These are phyloP conservation scores for Yamadazyma friedrichii DNA, from an alignment of 1,139 yeast species.

Conservation along the genomic window DNA sequence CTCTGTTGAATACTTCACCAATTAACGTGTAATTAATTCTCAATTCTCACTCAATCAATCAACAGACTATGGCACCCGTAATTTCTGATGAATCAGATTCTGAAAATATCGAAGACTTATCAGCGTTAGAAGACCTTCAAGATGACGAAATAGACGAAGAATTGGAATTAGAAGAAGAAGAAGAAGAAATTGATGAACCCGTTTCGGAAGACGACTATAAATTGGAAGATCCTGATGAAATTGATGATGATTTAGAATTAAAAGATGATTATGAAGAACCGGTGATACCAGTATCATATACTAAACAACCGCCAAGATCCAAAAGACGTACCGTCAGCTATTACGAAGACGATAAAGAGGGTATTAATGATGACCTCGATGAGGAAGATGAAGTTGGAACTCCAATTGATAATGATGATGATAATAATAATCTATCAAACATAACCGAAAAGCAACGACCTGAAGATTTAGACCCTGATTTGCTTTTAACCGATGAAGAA, in stretches of 20 bases:
- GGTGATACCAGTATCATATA: constrained; percentile 6
- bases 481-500: constrained; percentile 44
- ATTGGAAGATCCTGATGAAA: constrained; percentile 40
- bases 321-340: constrained; percentile 32
- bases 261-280: constrained; percentile 27
- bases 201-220: constrained; percentile 32
- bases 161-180: constrained; percentile 25
- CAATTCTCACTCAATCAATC: background rate
- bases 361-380: constrained; percentile 28
- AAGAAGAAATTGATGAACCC: constrained; percentile 13
- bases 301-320: constrained; percentile 18
- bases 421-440: background rate
- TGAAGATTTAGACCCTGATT: constrained; percentile 36
- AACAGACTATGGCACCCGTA: constrained; percentile 11
- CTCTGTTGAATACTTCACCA: background rate
- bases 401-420: constrained; percentile 6
- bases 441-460: constrained; percentile 12
- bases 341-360: constrained; percentile 37
- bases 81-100: constrained; percentile 13
- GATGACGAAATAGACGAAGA: constrained; percentile 23
- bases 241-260: constrained; percentile 41
- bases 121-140: constrained; percentile 17
- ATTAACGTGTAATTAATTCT: background rate
- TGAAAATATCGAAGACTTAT: constrained; percentile 17
- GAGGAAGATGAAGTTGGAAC: constrained; percentile 23